phyloP scores from a whole-genome alignment of 306 rosid species.

The Lagenaria siceraria region DNA sequence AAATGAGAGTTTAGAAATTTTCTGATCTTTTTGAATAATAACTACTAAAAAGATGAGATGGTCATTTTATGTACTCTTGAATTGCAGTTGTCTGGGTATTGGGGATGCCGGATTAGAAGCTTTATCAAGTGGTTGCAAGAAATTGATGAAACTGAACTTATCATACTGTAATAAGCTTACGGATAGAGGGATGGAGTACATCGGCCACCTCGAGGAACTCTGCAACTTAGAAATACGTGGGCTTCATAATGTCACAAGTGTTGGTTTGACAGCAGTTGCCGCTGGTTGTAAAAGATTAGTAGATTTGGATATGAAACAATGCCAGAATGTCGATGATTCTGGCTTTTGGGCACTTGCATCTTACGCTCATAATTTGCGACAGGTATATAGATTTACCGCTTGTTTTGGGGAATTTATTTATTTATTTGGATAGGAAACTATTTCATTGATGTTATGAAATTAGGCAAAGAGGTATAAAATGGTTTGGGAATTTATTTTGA shows the following conservation, averaged over 20 bases:
- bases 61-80: constrained; percentile 6
- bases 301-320: constrained; percentile 47
- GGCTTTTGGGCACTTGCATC: constrained; percentile 49
- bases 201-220: constrained; percentile 30
- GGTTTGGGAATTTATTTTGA: not conserved
- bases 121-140: constrained; percentile 39
- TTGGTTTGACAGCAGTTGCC: constrained; percentile 40
- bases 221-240: constrained; percentile 50
- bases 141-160: constrained; percentile 39
- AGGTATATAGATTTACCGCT: constrained; percentile 24
- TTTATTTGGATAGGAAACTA: too few relatives aligned
- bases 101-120: constrained; percentile 56
- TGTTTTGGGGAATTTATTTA: not conserved
- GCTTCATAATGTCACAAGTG: constrained; percentile 34
- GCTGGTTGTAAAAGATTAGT: constrained; percentile 40
- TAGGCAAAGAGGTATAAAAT: too few relatives aligned
- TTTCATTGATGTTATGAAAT: too few relatives aligned
- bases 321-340: constrained; percentile 39
- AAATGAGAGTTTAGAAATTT: constrained; percentile 3
- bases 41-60: not conserved
- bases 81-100: constrained; percentile 38
- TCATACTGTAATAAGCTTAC: constrained; percentile 52
- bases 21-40: not conserved
- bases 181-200: constrained; percentile 33
- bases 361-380: constrained; percentile 41